A percentile compares a stretch with the other conserved stretches of the same genome.
phyloP scores from a whole-genome alignment of 257 asterid species.

The Galeopsis tetrahit region DNA sequence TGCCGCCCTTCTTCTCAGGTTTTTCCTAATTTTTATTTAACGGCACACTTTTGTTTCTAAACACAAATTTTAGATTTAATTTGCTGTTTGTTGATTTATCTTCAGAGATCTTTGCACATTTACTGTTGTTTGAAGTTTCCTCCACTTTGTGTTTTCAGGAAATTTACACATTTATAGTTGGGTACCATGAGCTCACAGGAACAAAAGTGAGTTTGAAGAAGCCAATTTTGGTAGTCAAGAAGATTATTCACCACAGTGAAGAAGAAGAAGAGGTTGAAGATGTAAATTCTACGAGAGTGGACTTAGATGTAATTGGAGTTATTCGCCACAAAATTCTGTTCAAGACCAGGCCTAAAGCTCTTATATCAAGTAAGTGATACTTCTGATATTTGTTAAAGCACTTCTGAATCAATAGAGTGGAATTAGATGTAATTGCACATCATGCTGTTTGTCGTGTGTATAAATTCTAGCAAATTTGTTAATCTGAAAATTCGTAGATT shows the following conservation, averaged over 20 bases:
- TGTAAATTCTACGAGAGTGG: slow-evolving; percentile 47
- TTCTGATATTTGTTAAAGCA: background rate
- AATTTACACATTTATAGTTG: slow-evolving; percentile 78
- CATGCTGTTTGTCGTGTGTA: background rate
- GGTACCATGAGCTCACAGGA: slow-evolving; percentile 92
- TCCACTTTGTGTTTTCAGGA: slow-evolving; percentile 49
- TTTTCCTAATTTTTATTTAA: slow-evolving; percentile 20
- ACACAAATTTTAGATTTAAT: background rate
- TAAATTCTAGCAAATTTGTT: background rate
- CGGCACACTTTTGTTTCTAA: background rate
- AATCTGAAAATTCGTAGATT: background rate
- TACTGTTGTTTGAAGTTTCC: background rate
- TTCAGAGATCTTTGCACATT: background rate
- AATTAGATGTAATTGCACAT: background rate
- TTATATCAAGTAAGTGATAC: slow-evolving; percentile 67
- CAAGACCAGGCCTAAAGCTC: slow-evolving; percentile 95
- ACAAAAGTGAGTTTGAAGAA: slow-evolving; percentile 77
- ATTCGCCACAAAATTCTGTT: slow-evolving; percentile 78
- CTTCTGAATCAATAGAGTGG: slow-evolving; percentile 20
- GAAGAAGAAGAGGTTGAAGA: slow-evolving; percentile 33
- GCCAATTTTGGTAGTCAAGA: slow-evolving; percentile 86
- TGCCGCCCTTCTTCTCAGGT: slow-evolving; percentile 87
- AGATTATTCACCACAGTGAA: slow-evolving; percentile 48
- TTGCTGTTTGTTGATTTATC: background rate
- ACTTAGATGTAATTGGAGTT: slow-evolving; percentile 73